Conservation (phyloP, 352 stramenopile species). For the Paralagenidium karlingii region DNA sequence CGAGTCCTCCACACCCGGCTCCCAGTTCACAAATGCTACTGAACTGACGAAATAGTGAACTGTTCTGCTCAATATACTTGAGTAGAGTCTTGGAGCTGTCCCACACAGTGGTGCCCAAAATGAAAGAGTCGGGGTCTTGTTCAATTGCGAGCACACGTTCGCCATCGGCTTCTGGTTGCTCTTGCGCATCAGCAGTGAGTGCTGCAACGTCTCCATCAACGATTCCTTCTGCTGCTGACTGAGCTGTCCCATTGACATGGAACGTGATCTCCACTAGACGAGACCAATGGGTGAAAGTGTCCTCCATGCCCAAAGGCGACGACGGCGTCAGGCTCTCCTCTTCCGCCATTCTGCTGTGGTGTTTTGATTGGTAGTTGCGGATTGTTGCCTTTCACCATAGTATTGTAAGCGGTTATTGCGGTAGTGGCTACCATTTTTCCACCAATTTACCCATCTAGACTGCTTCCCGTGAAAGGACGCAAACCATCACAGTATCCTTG, state of each 20-base stretch:
- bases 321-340: conserved; percentile 38
- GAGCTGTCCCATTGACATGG: too few relatives aligned
- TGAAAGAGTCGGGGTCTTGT: conserved; percentile 73
- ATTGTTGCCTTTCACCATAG: too few relatives aligned
- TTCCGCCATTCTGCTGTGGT: conserved; percentile 48
- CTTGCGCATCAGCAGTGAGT: too few relatives aligned
- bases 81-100: conserved; percentile 78
- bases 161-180: conserved; percentile 1
- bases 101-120: conserved; percentile 73
- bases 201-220: conserved; percentile 1
- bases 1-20: conserved; percentile 54
- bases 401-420: too few relatives aligned
- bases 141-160: conserved; percentile 32
- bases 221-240: conserved; percentile 1
- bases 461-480: too few relatives aligned
- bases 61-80: conserved; percentile 70
- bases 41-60: conserved; percentile 29
- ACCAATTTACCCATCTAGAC: too few relatives aligned
- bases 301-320: conserved; percentile 51
- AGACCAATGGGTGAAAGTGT: conserved; percentile 69
- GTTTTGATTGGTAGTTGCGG: too few relatives aligned
- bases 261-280: conserved; percentile 53
- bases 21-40: conserved; percentile 64
- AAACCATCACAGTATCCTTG: too few relatives aligned
- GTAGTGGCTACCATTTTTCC: too few relatives aligned